Evolutionary conservation across 1,284 basidiomycete genomes (phyloP), one percentile per base, ranked within the genome.

Genomic region (Moniliella sp.): DNA sequence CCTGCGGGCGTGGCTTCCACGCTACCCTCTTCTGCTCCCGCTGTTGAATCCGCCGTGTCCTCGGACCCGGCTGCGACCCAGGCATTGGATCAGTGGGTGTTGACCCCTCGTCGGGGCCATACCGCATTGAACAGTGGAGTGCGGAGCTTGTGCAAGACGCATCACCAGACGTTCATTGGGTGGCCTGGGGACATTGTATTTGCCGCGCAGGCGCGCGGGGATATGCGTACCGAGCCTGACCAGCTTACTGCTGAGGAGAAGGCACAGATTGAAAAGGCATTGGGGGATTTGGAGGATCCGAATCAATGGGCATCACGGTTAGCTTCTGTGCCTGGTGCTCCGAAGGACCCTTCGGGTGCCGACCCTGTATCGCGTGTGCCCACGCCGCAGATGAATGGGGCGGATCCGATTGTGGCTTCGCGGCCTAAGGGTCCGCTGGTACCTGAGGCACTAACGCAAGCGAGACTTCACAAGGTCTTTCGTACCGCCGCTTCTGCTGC

Each of bases 91-190:
- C 56, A 57, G 18, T 97, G 88, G 88, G 71, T 74, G 8, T 66
- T 97, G 5, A 65, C 71, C 7, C 72, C 75, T 3, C 70, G 86
- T 21, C 75, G 83, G 36, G 88, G 84, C 14, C 88, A 97, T 62
- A 74, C 81, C 4, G 88, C 88, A 5, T 82, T 97, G 77, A 78
- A 88, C 45, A 78, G 76, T 30, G 88, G 91, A 21, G 84, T 94
- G 50, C 72, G 75, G 35, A 78, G 76, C 3, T 71, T 97, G 27
- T 71, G 75, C 8, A 65, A 72, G 9, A 76, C 77, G 0, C 79
- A 88, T 61, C 75, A 83, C 43, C 82, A 97, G 65, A 63, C 91
- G 43, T 73, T 93, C 50, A 70, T 94, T 28, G 88, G 82, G 16
- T 91, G 86, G 78, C 81, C 80, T 0, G 88, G 86, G 25, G 83